Conservation (phyloP, 192 early-diverging fungal genomes). For the Thamnidium elegans region DNA sequence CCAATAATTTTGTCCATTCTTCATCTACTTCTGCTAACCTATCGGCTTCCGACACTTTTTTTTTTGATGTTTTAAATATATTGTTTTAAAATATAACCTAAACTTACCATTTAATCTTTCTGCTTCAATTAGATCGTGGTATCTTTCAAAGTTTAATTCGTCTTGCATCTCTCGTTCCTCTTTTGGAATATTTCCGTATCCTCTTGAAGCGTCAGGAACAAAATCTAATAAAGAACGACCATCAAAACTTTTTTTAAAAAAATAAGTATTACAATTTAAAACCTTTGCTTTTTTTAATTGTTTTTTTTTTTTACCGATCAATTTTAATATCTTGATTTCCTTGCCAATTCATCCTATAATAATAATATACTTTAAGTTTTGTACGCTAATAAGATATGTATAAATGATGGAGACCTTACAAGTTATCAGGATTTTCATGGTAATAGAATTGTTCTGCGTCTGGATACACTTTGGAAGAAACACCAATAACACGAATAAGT, state of each 20-base stretch:
- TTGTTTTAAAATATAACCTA: background rate
- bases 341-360: slow-evolving; percentile 44
- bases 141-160: slow-evolving; percentile 54
- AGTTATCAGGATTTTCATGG: slow-evolving; percentile 50
- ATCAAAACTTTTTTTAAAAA: slow-evolving; percentile 39
- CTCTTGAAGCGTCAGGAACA: slow-evolving; percentile 24
- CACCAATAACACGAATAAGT: slow-evolving; percentile 35
- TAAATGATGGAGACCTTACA: slow-evolving; percentile 26
- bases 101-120: slow-evolving; percentile 41
- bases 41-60: slow-evolving; percentile 35
- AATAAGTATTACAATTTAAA: background rate
- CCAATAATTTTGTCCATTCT: slow-evolving; percentile 54
- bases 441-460: slow-evolving; percentile 53
- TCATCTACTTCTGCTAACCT: slow-evolving; percentile 45
- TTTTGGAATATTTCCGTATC: slow-evolving; percentile 4
- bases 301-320: slow-evolving; percentile 34
- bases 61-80: background rate
- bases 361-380: background rate
- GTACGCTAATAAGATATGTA: background rate
- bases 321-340: slow-evolving; percentile 47
- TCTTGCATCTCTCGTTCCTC: slow-evolving; percentile 46
- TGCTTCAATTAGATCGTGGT: slow-evolving; percentile 48
- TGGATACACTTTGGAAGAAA: slow-evolving; percentile 42
- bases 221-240: slow-evolving; percentile 49
- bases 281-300: background rate